Conservation (phyloP, 2,329 filamentous ascomycete genomes). For the Sordariomycetes sp. region DNA sequence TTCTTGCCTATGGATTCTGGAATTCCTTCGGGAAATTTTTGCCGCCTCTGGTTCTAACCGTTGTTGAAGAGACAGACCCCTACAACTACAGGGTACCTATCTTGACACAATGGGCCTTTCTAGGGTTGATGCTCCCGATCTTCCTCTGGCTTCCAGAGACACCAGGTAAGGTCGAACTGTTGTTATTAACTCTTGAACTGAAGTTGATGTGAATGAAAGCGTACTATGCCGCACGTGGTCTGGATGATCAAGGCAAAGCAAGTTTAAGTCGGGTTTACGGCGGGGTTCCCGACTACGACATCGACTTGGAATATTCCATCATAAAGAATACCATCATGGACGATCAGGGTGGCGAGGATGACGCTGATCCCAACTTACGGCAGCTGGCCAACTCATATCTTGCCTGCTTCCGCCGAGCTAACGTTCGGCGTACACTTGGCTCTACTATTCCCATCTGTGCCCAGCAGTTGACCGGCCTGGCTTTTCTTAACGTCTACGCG, state of each 20-base stretch:
- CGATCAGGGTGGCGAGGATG: conserved; percentile 12
- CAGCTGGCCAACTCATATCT: not conserved
- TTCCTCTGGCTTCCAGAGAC: conserved; percentile 28
- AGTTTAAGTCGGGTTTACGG: conserved; percentile 10
- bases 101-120: conserved; percentile 34
- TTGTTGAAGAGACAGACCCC: conserved; percentile 17
- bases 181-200: no score
- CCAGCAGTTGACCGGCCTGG: conserved; percentile 13
- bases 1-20: conserved; percentile 33
- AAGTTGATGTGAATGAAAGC: no score
- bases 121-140: conserved; percentile 28
- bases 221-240: conserved; percentile 15
- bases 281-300: conserved; percentile 15
- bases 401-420: not conserved
- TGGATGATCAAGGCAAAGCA: conserved; percentile 11
- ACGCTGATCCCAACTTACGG: no score
- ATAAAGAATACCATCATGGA: conserved; percentile 12
- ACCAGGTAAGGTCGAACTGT: no score
- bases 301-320: conserved; percentile 17
- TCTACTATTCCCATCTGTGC: conserved; percentile 16
- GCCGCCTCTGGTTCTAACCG: conserved; percentile 28
- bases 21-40: conserved; percentile 32
- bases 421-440: conserved; percentile 13
- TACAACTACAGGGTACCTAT: conserved; percentile 27
- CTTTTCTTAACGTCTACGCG: conserved; percentile 11